phyloP scores from a whole-genome alignment of 2,329 filamentous ascomycete genomes.

The Ophioceras dolichostomum region DNA sequence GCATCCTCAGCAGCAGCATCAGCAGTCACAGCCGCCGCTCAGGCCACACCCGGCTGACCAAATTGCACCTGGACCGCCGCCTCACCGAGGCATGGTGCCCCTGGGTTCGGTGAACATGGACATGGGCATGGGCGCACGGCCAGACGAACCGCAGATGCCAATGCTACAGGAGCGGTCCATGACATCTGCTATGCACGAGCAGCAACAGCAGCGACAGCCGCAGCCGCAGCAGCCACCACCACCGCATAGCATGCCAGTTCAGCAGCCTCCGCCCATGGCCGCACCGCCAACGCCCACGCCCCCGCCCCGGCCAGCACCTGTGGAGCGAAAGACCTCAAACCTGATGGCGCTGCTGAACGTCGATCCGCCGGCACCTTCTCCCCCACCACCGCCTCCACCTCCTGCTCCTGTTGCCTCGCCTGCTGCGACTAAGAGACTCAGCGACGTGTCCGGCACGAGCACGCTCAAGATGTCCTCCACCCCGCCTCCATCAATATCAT shows the following conservation, averaged over 20 bases:
- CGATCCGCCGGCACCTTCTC: slow-evolving; percentile 37
- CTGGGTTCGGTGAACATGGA: too few species aligned
- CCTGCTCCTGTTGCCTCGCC: not conserved
- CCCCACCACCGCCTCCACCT: slow-evolving; percentile 12
- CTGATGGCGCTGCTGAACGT: slow-evolving; percentile 53
- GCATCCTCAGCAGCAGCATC: slow-evolving; percentile 1
- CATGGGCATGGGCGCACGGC: not conserved
- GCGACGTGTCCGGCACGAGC: slow-evolving; percentile 25
- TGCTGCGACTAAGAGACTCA: slow-evolving; percentile 29
- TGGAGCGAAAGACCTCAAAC: slow-evolving; percentile 47
- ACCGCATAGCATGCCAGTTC: not conserved
- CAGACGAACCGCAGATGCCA: not conserved
- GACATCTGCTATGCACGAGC: slow-evolving; percentile 1
- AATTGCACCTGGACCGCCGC: slow-evolving; percentile 20
- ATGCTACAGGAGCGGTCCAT: not conserved
- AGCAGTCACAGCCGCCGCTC: slow-evolving; percentile 11
- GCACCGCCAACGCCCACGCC: slow-evolving; percentile 27
- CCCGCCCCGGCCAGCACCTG: slow-evolving; percentile 22
- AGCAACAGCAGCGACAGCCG: slow-evolving; percentile 16
- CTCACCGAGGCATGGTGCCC: slow-evolving; percentile 11
- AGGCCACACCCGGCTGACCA: slow-evolving; percentile 14
- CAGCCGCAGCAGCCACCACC: slow-evolving; percentile 9
- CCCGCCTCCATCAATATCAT: slow-evolving; percentile 21
- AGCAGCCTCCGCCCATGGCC: slow-evolving; percentile 12
- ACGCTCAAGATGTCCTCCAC: slow-evolving; percentile 2